These are phyloP conservation scores for Nannochloropsis gaditana DNA, from an alignment of 108 stramenopile genomes.

Conservation along the genomic window DNA sequence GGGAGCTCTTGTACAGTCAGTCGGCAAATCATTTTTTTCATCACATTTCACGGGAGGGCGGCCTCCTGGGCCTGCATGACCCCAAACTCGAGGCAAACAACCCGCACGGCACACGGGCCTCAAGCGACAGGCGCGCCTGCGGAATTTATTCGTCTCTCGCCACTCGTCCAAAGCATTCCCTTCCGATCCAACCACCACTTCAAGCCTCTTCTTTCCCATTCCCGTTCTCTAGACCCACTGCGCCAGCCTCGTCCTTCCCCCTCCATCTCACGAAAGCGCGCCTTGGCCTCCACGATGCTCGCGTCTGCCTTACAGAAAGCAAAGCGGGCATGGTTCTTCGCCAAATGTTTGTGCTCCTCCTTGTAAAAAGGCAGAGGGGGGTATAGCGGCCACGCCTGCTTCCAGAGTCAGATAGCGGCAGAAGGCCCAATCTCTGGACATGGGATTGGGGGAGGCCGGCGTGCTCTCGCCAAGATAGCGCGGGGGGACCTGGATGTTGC, in stretches of 20 bases:
- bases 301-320: slow-evolving; percentile 89
- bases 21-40: not conserved
- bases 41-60: not conserved
- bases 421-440: slow-evolving; percentile 60
- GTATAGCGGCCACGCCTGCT: slow-evolving; percentile 77
- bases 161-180: not conserved
- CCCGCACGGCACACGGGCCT: no score
- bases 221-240: not conserved
- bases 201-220: not conserved
- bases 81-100: not conserved
- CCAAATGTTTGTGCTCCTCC: slow-evolving; percentile 56
- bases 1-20: not conserved
- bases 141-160: not conserved
- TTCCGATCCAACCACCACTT: not conserved
- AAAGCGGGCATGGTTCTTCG: slow-evolving; percentile 58
- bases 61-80: not conserved
- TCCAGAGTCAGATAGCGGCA: slow-evolving; percentile 76
- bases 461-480: not conserved
- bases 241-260: not conserved
- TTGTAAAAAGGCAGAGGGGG: slow-evolving; percentile 77
- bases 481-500: slow-evolving; percentile 30
- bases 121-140: no score
- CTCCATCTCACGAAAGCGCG: not conserved
- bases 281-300: slow-evolving; percentile 27
- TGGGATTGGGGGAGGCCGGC: not conserved